A percentile compares a stretch with the other conserved stretches of the same genome.
These are phyloP conservation scores for Ensete ventricosum DNA, from an alignment of 176 grass and related monocot genomes.

Conservation along the genomic window DNA sequence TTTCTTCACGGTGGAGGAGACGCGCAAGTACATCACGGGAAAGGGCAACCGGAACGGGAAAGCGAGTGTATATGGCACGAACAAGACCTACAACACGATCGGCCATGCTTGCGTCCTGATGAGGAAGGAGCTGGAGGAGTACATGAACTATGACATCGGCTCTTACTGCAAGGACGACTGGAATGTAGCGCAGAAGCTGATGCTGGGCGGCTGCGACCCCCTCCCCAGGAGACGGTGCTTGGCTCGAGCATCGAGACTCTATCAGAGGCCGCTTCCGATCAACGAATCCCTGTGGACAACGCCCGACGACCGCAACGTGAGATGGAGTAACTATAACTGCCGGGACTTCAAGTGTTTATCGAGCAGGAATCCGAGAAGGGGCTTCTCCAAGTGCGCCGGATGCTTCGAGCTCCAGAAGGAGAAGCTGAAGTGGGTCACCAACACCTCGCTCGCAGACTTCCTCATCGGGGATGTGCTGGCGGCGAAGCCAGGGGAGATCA, in stretches of 20 bases:
- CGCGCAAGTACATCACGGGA: slow-evolving; percentile 48
- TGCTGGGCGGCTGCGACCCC: slow-evolving; percentile 71
- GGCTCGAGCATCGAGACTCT: slow-evolving; percentile 54
- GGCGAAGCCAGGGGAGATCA: slow-evolving; percentile 63
- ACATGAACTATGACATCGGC: slow-evolving; percentile 67
- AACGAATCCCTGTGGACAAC: slow-evolving; percentile 53
- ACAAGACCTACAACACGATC: slow-evolving; percentile 37
- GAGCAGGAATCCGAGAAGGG: slow-evolving; percentile 44
- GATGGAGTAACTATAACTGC: slow-evolving; percentile 78
- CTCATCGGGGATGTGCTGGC: slow-evolving; percentile 57
- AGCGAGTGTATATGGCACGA: slow-evolving; percentile 29
- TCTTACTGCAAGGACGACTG: slow-evolving; percentile 64
- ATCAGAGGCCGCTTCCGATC: slow-evolving; percentile 34
- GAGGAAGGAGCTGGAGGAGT: slow-evolving; percentile 49
- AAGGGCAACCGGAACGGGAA: slow-evolving; percentile 43
- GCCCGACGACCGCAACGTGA: slow-evolving; percentile 64
- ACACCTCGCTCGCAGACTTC: slow-evolving; percentile 38
- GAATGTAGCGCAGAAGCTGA: slow-evolving; percentile 62
- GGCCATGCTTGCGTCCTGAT: slow-evolving; percentile 55
- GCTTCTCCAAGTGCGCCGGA: slow-evolving; percentile 51
- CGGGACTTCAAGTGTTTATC: slow-evolving; percentile 58
- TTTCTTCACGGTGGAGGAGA: slow-evolving; percentile 62
- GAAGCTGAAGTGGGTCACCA: slow-evolving; percentile 49
- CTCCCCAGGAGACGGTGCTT: slow-evolving; percentile 77
- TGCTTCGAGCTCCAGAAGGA: slow-evolving; percentile 88